Conservation (phyloP, 179 eudicot genomes). For the Beta macrorhiza region DNA sequence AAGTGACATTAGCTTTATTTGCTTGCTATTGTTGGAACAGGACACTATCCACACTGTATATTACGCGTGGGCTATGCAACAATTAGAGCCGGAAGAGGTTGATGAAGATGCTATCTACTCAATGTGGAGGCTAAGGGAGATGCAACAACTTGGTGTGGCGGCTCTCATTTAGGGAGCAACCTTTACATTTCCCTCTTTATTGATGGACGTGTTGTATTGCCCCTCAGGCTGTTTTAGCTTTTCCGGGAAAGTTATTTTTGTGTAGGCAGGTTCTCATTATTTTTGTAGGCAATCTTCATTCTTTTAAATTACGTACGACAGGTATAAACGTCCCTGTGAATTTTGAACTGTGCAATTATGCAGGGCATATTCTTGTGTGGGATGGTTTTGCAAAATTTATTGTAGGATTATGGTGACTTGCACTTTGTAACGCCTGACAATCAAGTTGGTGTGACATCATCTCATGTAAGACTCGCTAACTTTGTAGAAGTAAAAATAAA, state of each 20-base stretch:
- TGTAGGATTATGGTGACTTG: too few relatives aligned
- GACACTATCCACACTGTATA: conserved; percentile 84
- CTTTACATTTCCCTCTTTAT: too few relatives aligned
- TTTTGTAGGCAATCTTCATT: conserved; percentile 11
- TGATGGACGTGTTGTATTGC: conserved; percentile 8
- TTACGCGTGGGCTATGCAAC: conserved; percentile 93
- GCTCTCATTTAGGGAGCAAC: conserved; percentile 57
- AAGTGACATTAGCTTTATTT: conserved; percentile 1
- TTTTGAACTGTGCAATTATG: background rate
- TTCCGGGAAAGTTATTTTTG: conserved; percentile 11
- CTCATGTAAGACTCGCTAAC: too few relatives aligned
- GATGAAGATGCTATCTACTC: conserved; percentile 60
- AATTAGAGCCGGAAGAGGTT: conserved; percentile 39
- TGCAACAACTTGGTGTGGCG: conserved; percentile 72
- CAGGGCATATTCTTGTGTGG: too few relatives aligned
- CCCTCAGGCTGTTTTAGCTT: conserved; percentile 13
- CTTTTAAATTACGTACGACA: background rate
- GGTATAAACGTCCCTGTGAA: background rate
- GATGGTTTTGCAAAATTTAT: too few relatives aligned
- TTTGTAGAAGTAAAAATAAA: too few relatives aligned
- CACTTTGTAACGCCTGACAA: too few relatives aligned
- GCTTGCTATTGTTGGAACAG: conserved; percentile 34
- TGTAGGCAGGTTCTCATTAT: conserved; percentile 1
- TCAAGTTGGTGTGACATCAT: too few relatives aligned
- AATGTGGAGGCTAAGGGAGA: conserved; percentile 82